Evolutionary conservation across 306 rosid species (phyloP).

Genomic region (Glycyrrhiza uralensis): DNA sequence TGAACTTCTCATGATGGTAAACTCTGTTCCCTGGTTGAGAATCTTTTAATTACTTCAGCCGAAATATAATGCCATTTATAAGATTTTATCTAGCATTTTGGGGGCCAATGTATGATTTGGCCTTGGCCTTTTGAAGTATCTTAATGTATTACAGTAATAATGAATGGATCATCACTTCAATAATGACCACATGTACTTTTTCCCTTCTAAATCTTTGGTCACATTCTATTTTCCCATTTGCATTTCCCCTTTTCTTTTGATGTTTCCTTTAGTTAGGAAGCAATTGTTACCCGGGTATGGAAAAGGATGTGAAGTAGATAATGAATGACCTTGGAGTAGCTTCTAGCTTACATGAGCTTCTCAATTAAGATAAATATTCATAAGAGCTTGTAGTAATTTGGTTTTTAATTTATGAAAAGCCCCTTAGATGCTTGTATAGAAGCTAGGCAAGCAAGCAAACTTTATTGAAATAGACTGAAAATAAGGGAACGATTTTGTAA

Average conservation of each 20-base stretch:
- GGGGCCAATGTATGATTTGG: neutral
- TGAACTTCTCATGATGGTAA: neutral
- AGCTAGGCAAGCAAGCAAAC: too few relatives aligned
- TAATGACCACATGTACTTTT: neutral
- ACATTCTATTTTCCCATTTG: neutral
- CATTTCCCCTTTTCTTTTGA: neutral
- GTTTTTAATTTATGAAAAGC: too few relatives aligned
- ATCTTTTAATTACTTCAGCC: neutral
- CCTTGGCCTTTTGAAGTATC: neutral
- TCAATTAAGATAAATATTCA: too few relatives aligned
- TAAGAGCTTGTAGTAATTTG: too few relatives aligned
- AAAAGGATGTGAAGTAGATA: neutral
- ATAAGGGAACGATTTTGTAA: too few relatives aligned
- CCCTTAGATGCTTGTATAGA: too few relatives aligned
- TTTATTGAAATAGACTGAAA: too few relatives aligned
- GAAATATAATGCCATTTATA: neutral
- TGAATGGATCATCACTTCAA: neutral
- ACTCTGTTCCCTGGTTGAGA: neutral
- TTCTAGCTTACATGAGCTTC: neutral
- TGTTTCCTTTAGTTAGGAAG: neutral
- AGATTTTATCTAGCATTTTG: slow-evolving; percentile 9
- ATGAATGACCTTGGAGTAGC: neutral
- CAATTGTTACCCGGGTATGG: neutral
- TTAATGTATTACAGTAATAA: neutral
- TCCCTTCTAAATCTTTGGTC: neutral